phyloP scores from a whole-genome alignment of 2,329 filamentous ascomycete genomes.

The Fusarium chlamydosporum region DNA sequence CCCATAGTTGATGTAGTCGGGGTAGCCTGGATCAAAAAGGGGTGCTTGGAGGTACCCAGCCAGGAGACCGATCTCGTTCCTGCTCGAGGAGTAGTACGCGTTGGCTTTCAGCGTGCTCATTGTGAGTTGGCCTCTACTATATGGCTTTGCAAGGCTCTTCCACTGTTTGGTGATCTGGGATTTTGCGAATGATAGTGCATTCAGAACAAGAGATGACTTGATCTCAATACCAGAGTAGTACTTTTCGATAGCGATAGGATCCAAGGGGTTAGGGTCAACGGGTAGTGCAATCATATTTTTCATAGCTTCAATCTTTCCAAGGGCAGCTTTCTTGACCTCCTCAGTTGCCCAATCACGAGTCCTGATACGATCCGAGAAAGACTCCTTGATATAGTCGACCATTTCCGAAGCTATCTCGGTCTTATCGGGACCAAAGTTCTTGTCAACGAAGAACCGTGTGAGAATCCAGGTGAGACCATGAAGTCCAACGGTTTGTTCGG shows the following conservation, averaged over 20 bases:
- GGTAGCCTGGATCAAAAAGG: slow-evolving; percentile 73
- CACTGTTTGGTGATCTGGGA: slow-evolving; percentile 66
- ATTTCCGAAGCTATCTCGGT: slow-evolving; percentile 77
- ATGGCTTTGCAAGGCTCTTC: slow-evolving; percentile 71
- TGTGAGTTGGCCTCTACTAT: slow-evolving; percentile 71
- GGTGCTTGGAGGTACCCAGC: slow-evolving; percentile 77
- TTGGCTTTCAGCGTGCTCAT: slow-evolving; percentile 75
- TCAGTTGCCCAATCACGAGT: slow-evolving; percentile 75
- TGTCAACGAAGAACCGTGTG: slow-evolving; percentile 78
- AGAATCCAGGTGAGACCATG: slow-evolving; percentile 74
- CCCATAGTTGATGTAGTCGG: slow-evolving; percentile 77
- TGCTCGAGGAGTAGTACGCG: slow-evolving; percentile 74
- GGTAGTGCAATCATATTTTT: slow-evolving; percentile 78
- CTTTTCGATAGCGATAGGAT: slow-evolving; percentile 67
- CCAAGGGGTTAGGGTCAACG: slow-evolving; percentile 72
- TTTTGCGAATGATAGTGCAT: slow-evolving; percentile 65
- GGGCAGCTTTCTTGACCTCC: slow-evolving; percentile 70
- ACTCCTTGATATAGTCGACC: slow-evolving; percentile 77
- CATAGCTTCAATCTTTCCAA: slow-evolving; percentile 76
- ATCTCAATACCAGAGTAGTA: slow-evolving; percentile 71
- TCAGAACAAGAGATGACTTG: slow-evolving; percentile 68
- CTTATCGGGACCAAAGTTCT: slow-evolving; percentile 75
- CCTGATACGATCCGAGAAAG: slow-evolving; percentile 73
- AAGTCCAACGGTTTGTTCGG: neutral
- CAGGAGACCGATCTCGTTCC: slow-evolving; percentile 76